Evolutionary conservation across 2,329 filamentous ascomycete species (phyloP).

Genomic region (Curvularia verruculosa): DNA sequence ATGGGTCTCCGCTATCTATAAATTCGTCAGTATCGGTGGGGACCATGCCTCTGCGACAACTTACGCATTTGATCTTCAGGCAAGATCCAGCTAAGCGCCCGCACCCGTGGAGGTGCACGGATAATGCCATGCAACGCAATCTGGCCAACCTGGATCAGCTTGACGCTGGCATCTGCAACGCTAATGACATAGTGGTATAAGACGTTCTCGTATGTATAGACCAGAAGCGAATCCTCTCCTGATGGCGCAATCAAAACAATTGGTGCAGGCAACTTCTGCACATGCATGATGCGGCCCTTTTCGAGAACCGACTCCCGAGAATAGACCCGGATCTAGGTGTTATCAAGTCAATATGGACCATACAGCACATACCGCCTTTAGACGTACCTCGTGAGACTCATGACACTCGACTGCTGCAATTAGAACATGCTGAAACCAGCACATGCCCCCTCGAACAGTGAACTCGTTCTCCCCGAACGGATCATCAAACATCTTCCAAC

Average conservation of each 20-base stretch:
- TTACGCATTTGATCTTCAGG: slow-evolving; percentile 83
- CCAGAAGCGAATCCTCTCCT: slow-evolving; percentile 90
- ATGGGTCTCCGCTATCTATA: slow-evolving; percentile 82
- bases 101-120: slow-evolving; percentile 86
- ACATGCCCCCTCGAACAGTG: slow-evolving; percentile 93
- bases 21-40: slow-evolving; percentile 23
- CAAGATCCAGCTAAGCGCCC: slow-evolving; percentile 93
- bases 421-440: slow-evolving; percentile 95
- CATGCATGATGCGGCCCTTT: slow-evolving; percentile 73
- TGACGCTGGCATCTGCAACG: slow-evolving; percentile 71
- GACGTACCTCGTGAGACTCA: slow-evolving; percentile 71
- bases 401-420: slow-evolving; percentile 91
- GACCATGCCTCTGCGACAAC: slow-evolving; percentile 29
- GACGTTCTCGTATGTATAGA: slow-evolving; percentile 96
- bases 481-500: slow-evolving; percentile 94
- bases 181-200: slow-evolving; percentile 92
- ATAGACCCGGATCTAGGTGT: slow-evolving; percentile 76
- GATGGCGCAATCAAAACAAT: slow-evolving; percentile 90
- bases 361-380: neutral
- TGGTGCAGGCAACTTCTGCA: slow-evolving; percentile 78
- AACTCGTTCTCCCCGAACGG: slow-evolving; percentile 85
- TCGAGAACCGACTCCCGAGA: slow-evolving; percentile 84
- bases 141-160: slow-evolving; percentile 91
- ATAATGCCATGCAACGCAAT: slow-evolving; percentile 98
- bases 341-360: slow-evolving; percentile 11